phyloP scores from a whole-genome alignment of 2,329 filamentous ascomycete genomes.

The Pseudogymnoascus sp. region DNA sequence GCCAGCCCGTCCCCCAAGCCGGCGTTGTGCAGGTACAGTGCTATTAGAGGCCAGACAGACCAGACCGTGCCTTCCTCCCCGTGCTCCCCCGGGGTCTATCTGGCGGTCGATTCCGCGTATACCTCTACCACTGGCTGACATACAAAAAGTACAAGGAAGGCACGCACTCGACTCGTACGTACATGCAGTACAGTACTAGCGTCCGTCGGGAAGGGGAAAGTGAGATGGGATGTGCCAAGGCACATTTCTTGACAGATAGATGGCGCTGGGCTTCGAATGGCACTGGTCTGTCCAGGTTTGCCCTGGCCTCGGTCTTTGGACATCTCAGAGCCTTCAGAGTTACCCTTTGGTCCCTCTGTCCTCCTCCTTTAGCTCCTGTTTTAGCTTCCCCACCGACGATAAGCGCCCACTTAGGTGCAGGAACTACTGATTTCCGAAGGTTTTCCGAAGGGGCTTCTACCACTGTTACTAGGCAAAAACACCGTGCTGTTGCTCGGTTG shows the following conservation, averaged over 20 bases:
- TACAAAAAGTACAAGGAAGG: background rate
- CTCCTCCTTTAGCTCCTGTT: background rate
- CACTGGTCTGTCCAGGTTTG: background rate
- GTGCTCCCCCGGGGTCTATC: background rate
- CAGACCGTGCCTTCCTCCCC: background rate
- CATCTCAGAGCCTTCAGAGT: background rate
- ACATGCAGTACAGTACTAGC: background rate
- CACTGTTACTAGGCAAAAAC: background rate
- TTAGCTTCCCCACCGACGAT: background rate
- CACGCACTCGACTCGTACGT: background rate
- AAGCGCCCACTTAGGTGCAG: conserved; percentile 4
- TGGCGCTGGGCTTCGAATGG: background rate
- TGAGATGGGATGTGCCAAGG: background rate
- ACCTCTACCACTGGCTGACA: background rate
- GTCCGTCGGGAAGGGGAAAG: background rate
- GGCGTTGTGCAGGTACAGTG: background rate
- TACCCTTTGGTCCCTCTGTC: background rate
- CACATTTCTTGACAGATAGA: background rate
- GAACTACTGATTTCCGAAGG: background rate
- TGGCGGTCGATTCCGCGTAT: background rate
- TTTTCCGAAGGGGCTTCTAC: background rate
- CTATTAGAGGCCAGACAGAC: background rate
- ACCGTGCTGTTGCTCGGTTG: background rate
- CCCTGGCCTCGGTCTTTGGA: background rate
- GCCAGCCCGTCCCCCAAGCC: background rate